Base-by-base conservation (phyloP, 2,329 filamentous ascomycete genomes). In the Knufia fluminis region DNA sequence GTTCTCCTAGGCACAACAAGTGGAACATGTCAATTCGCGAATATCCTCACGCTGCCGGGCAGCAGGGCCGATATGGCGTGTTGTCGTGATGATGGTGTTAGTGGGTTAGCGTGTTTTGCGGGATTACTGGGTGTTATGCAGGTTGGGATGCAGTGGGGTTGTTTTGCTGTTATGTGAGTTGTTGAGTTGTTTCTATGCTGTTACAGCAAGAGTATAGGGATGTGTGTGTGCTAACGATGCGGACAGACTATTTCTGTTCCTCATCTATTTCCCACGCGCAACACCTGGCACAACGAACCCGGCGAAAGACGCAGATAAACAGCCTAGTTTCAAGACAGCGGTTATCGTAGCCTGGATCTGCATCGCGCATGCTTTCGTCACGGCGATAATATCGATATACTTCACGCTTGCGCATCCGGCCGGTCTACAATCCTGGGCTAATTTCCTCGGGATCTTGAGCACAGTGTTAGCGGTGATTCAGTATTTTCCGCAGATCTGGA, bases 401-500 rank as follows among this genome's bases (percentile, higher is more conserved):
- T 78, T 94, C 54, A 76, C 80, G 49, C 67, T 82, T 40, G 77
- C 77, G 12, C 71, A 76, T 9, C 85, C 84, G 0, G 61, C 72
- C 1, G 73, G 81, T 51, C 77, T 95, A 1, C 78, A 82, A 46
- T 70, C 71, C 23, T 97, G 89, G 88, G 91, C 92, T 16, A 89
- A 94, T 62, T 72, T 85, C 55, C 77, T 96, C 9, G 92, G 92
- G 1, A 71, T 95, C 52, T 79, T 86, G 64, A 82, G 87, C 16
- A 85, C 87, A 0, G 68, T 79, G 1, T 78, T 98, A 3, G 86
- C 92, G 0, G 84, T 80, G 0, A 77, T 97, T 19, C 92, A 98
- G 68, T 98, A 97, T 67, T 72, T 98, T 14, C 92, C 92, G 0
- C 92, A 98, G 68, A 94, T 98, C 56, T 89, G 82, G 70, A 96